Evolutionary conservation across 371 early-diverging fungal species (phyloP).

Genomic region (Zopfochytrium polystomum): DNA sequence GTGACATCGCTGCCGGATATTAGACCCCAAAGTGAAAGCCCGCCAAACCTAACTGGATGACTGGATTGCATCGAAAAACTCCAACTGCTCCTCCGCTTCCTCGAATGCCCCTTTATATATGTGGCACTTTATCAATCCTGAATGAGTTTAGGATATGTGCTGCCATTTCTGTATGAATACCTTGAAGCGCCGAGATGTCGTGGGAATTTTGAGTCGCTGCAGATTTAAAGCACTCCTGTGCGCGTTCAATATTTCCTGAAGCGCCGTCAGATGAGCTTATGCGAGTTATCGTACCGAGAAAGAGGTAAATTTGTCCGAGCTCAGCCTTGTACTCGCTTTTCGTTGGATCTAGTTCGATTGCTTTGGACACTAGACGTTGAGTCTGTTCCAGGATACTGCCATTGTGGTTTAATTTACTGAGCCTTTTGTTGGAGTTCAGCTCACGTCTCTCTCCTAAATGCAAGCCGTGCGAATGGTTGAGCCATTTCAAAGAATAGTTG

Average conservation of each 20-base stretch:
- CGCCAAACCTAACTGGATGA: constrained; percentile 9
- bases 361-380: constrained; percentile 24
- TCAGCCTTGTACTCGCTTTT: constrained; percentile 35
- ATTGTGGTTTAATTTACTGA: constrained; percentile 1
- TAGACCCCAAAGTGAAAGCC: not conserved
- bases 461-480: constrained; percentile 33
- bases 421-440: not conserved
- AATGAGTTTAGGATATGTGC: not conserved
- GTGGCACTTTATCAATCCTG: constrained; percentile 43
- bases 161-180: constrained; percentile 8
- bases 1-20: constrained; percentile 21
- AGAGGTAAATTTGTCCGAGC: constrained; percentile 38
- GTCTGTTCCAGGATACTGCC: constrained; percentile 39
- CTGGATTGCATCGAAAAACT: constrained; percentile 45
- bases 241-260: constrained; percentile 31
- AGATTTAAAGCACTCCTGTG: constrained; percentile 28
- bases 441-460: constrained; percentile 18
- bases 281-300: constrained; percentile 23
- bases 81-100: constrained; percentile 48
- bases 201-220: constrained; percentile 40
- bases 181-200: constrained; percentile 39
- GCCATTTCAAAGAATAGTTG: constrained; percentile 24
- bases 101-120: constrained; percentile 35
- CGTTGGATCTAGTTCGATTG: constrained; percentile 30
- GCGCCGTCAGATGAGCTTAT: not conserved